Base-by-base conservation (phyloP, 1,139 yeast genomes). In the Scheffersomyces quercinus region DNA sequence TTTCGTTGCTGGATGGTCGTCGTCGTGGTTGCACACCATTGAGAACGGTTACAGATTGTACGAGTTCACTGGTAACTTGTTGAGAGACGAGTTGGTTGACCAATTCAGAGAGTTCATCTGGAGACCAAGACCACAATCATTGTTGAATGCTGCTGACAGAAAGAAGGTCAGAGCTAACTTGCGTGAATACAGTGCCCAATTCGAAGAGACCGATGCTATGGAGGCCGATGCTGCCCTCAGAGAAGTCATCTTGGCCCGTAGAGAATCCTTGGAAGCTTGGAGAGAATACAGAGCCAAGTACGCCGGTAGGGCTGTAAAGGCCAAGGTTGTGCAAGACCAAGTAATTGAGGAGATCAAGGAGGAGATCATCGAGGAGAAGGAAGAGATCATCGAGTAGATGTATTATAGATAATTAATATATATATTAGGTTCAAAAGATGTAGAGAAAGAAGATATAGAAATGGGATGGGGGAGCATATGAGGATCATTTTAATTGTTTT, bases 201-300 rank as follows among this genome's bases (percentile, higher is more conserved):
- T 91, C 70, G 98, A 93, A 57, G 97, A 91, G 70, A 77, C 81
- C 53, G 99, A 95, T 73, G 95, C 95, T 42, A 91, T 90, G 95
- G 98, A 91, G 70, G 96, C 95, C 45, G 88, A 88, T 63, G 88
- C 91, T 59, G 97, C 96, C 54, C 81, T 88, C 55, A 85, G 95
- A 73, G 97, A 90, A 64, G 79, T 89, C 54, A 90, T 91, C 65
- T 79, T 89, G 73, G 82, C 75, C 61, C 89, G 97, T 70, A 88
- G 95, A 73, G 77, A 78, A 60, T 76, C 86, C 58, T 78, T 91
- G 62, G 85, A 85, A 61, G 91, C 88, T 66, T 95, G 99, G 99
- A 78, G 70, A 59, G 67, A 77, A 39, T 95, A 90, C 83, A 83
- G 97, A 76, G 65, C 78, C 39, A 60, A 71, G 40, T 77, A 81